Conservation (phyloP, 257 asterid species). For the Pogostemon cablin region DNA sequence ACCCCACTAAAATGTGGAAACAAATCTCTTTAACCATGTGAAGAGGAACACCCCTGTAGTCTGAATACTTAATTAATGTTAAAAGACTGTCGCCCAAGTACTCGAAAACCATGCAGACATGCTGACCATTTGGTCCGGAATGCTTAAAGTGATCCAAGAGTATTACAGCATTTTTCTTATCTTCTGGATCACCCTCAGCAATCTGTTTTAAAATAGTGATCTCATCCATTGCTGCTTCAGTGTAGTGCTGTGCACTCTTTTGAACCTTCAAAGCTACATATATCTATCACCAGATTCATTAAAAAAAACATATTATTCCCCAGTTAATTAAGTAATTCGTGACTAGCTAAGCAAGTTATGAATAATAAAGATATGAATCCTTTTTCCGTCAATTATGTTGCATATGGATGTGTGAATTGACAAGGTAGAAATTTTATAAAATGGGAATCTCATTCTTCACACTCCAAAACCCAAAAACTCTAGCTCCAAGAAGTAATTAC, state of each 20-base stretch:
- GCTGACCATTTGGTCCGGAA: slow-evolving; percentile 96
- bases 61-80: slow-evolving; percentile 85
- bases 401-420: not conserved
- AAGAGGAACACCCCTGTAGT: slow-evolving; percentile 76
- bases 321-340: not conserved
- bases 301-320: slow-evolving; percentile 9
- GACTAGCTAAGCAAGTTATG: slow-evolving; percentile 13
- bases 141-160: slow-evolving; percentile 96
- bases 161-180: slow-evolving; percentile 85
- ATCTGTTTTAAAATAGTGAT: slow-evolving; percentile 82
- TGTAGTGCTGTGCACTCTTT: slow-evolving; percentile 93
- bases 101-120: slow-evolving; percentile 96
- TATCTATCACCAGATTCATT: slow-evolving; percentile 47
- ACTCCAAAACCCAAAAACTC: not conserved
- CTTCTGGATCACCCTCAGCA: slow-evolving; percentile 91
- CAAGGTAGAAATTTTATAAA: not conserved
- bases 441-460: not conserved
- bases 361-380: not conserved
- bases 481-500: not conserved
- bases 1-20: slow-evolving; percentile 75
- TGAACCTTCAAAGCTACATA: slow-evolving; percentile 92
- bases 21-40: slow-evolving; percentile 90
- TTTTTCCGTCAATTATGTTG: not conserved
- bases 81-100: slow-evolving; percentile 92
- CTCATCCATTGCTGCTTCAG: slow-evolving; percentile 98